phyloP scores from a whole-genome alignment of 305 asterid genomes.

The Fraxinus xanthoxyloides region DNA sequence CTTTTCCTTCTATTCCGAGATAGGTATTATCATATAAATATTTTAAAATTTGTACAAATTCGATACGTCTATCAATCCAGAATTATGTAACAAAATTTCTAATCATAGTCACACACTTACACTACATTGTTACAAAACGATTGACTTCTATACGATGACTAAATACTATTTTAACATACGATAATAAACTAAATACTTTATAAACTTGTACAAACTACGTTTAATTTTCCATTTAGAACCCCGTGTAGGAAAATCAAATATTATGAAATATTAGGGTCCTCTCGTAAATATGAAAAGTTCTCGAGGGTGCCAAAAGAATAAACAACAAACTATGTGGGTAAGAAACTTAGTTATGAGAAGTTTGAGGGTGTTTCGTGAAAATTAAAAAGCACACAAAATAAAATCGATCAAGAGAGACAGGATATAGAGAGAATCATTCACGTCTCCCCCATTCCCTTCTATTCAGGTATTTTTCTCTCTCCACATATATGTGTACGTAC shows the following conservation, averaged over 20 bases:
- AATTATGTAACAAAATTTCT: too few species aligned
- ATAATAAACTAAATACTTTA: too few species aligned
- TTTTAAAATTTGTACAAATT: too few species aligned
- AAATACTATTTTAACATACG: too few species aligned
- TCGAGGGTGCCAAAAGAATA: background rate
- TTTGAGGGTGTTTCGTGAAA: background rate
- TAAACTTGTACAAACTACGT: background rate
- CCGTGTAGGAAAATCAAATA: background rate
- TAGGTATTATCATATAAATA: too few species aligned
- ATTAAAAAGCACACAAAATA: background rate
- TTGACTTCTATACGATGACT: too few species aligned
- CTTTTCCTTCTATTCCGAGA: too few species aligned
- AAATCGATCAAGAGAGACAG: background rate
- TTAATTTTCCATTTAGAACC: background rate
- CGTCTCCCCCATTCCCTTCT: slow-evolving; percentile 23
- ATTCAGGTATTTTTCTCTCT: slow-evolving; percentile 14
- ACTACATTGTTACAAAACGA: too few species aligned
- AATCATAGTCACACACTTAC: too few species aligned
- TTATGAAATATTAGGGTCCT: background rate
- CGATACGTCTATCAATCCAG: too few species aligned
- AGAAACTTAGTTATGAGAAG: background rate
- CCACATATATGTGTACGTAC: too few species aligned
- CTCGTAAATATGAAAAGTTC: background rate
- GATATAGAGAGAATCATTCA: slow-evolving; percentile 24
- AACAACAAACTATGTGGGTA: background rate